Conservation (phyloP, 2,329 filamentous ascomycete species). For the Metarhizium robertsii region DNA sequence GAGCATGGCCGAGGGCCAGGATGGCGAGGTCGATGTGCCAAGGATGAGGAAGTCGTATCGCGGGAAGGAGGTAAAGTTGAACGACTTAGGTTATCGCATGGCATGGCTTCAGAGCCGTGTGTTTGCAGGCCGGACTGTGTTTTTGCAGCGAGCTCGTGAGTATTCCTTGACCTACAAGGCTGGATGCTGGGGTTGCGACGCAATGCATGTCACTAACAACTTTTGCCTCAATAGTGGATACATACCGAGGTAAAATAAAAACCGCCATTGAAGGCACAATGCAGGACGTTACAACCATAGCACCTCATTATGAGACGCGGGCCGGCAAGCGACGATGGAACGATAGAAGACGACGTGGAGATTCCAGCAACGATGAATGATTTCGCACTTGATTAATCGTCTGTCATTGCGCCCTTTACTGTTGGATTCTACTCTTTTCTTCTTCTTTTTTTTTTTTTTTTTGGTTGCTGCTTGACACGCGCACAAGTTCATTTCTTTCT, state of each 20-base stretch:
- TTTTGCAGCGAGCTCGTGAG: conserved; percentile 86
- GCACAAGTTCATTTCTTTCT: neutral
- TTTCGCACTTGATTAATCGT: neutral
- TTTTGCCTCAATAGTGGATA: conserved; percentile 57
- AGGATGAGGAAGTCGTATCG: conserved; percentile 60
- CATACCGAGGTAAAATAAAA: conserved; percentile 86
- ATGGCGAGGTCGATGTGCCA: conserved; percentile 67
- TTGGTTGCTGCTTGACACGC: neutral
- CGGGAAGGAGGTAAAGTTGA: conserved; percentile 78
- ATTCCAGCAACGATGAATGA: conserved; percentile 21
- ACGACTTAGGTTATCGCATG: conserved; percentile 91
- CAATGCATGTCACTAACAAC: conserved; percentile 5
- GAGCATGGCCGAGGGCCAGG: conserved; percentile 56
- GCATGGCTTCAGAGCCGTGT: conserved; percentile 92
- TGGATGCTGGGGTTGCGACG: neutral
- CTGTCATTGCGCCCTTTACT: neutral
- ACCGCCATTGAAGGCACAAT: conserved; percentile 70
- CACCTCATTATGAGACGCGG: conserved; percentile 82
- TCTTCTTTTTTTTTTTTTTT: no score
- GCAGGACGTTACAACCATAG: conserved; percentile 63
- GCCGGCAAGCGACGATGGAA: conserved; percentile 72
- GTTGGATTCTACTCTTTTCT: neutral
- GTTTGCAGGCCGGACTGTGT: conserved; percentile 77
- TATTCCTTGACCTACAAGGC: conserved; percentile 17
- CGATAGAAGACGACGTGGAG: conserved; percentile 39